Percentiles rank a stretch among this genome's conserved stretches.
Conservation (phyloP, 306 rosid genomes). For the Dalbergia oliveri region DNA sequence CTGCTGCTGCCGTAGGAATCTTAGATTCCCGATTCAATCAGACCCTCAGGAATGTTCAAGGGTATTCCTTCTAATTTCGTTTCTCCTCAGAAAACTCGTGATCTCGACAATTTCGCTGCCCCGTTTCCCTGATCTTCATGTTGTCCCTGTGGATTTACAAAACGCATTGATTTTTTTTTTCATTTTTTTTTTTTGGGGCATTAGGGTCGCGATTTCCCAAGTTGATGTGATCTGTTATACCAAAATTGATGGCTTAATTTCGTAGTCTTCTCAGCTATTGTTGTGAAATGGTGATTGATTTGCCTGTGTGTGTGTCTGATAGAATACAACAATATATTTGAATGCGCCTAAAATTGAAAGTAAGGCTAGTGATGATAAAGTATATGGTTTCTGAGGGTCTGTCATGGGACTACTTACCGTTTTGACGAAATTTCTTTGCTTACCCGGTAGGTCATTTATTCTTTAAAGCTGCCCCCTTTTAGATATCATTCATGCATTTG, state of each 20-base stretch:
- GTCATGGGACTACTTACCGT: too few species aligned
- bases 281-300: conserved; percentile 32
- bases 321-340: not conserved
- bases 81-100: conserved; percentile 35
- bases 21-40: conserved; percentile 87
- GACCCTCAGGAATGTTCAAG: conserved; percentile 94
- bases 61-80: conserved; percentile 53
- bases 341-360: not conserved
- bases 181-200: not conserved
- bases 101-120: conserved; percentile 24
- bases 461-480: not conserved
- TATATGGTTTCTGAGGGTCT: not conserved
- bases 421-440: too few species aligned
- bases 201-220: conserved; percentile 36
- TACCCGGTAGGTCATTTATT: too few species aligned
- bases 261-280: conserved; percentile 38
- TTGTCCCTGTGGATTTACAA: conserved; percentile 21
- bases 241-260: conserved; percentile 25
- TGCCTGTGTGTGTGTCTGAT: too few species aligned
- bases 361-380: not conserved
- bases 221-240: conserved; percentile 43
- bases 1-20: conserved; percentile 45
- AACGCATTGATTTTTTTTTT: conserved; percentile 17
- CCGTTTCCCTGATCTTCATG: conserved; percentile 42
- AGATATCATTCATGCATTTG: conserved; percentile 6